Evolutionary conservation across 331 rosid species (phyloP).

Genomic region (Prunus yedoensis): DNA sequence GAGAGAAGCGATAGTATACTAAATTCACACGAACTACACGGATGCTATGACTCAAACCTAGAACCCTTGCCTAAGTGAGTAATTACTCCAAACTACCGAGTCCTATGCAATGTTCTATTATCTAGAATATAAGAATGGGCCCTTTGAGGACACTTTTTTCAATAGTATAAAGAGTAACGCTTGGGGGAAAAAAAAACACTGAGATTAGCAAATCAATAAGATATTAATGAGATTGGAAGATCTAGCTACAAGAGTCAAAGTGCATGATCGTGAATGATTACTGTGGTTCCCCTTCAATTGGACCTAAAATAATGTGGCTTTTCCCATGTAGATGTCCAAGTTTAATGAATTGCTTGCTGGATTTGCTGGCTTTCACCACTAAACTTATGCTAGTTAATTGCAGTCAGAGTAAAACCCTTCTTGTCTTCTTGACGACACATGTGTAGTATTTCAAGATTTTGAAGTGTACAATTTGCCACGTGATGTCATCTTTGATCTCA

Average conservation of each 20-base stretch:
- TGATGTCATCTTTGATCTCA: slow-evolving; percentile 8
- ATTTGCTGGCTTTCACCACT: slow-evolving; percentile 20
- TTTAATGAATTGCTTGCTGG: slow-evolving; percentile 12
- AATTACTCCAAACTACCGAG: too few relatives aligned
- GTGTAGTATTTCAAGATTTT: slow-evolving; percentile 29
- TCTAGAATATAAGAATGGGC: too few relatives aligned
- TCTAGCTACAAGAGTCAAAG: slow-evolving; percentile 25
- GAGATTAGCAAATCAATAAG: neutral
- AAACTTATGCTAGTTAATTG: slow-evolving; percentile 19
- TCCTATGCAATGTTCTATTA: too few relatives aligned
- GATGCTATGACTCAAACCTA: fast-evolving
- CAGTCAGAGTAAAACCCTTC: slow-evolving; percentile 4
- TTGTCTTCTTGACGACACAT: neutral
- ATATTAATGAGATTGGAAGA: slow-evolving; percentile 1
- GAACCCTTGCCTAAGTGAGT: too few relatives aligned
- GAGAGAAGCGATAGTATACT: fast-evolving
- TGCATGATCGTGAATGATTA: slow-evolving; percentile 18
- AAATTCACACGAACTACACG: too few relatives aligned
- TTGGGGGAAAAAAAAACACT: too few relatives aligned
- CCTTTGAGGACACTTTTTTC: too few relatives aligned
- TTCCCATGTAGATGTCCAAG: slow-evolving; percentile 24
- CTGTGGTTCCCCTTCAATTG: neutral
- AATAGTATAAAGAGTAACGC: neutral
- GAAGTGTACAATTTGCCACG: slow-evolving; percentile 22
- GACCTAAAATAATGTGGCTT: slow-evolving; percentile 21